A percentile compares a stretch with the other conserved stretches of the same genome.
Conservation (phyloP, 371 early-diverging fungal species). For the Haplosporangium sp. region DNA sequence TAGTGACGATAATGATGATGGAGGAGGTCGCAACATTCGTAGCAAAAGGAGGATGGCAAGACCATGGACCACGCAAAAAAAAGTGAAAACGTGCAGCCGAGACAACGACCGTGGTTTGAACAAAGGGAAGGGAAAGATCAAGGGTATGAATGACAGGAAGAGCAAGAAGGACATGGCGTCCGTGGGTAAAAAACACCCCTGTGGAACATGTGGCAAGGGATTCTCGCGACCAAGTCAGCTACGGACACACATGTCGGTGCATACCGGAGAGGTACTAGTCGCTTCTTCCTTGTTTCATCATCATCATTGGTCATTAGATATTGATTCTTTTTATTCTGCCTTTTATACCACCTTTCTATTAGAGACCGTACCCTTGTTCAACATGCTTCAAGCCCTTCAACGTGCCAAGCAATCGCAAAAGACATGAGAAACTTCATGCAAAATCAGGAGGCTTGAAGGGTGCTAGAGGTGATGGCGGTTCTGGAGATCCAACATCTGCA, state of each 20-base stretch:
- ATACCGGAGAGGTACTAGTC: slow-evolving; percentile 22
- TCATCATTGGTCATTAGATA: too few species aligned
- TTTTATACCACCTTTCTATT: neutral
- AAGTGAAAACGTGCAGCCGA: too few species aligned
- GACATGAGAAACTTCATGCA: slow-evolving; percentile 10
- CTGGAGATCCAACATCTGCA: neutral
- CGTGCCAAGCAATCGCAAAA: slow-evolving; percentile 20
- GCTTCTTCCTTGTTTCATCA: neutral
- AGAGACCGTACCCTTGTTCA: slow-evolving; percentile 15
- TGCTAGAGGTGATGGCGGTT: too few species aligned
- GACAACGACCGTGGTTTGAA: too few species aligned
- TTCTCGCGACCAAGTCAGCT: slow-evolving; percentile 28
- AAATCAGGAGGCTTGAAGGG: too few species aligned
- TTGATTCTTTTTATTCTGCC: neutral
- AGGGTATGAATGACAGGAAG: neutral
- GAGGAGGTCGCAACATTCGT: too few species aligned
- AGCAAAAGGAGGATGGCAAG: neutral
- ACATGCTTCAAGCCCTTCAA: slow-evolving; percentile 9
- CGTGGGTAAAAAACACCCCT: slow-evolving; percentile 4
- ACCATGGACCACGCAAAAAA: too few species aligned
- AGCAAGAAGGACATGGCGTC: neutral
- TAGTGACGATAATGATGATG: neutral
- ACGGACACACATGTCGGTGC: slow-evolving; percentile 8
- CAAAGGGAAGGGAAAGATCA: too few species aligned
- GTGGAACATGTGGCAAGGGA: slow-evolving; percentile 8